Evolutionary conservation across 139 green algal genomes (phyloP).

Genomic region (Chlorella sp.): DNA sequence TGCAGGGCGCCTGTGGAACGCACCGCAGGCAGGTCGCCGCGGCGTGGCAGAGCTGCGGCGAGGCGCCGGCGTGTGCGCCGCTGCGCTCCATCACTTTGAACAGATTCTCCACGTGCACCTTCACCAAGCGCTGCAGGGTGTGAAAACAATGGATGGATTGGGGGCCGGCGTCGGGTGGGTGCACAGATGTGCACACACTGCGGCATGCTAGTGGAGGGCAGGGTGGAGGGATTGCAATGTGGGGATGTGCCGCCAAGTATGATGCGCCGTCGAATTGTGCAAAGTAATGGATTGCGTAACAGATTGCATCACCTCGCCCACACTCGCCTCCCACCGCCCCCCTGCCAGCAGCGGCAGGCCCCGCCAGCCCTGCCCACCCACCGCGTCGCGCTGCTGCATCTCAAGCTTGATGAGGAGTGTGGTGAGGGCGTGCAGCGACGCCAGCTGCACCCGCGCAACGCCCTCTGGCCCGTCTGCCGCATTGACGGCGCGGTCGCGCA

Average conservation of each 20-base stretch:
- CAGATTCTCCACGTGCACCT: slow-evolving; percentile 26
- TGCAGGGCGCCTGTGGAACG: background rate
- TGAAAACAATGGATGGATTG: too few relatives aligned
- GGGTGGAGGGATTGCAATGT: too few relatives aligned
- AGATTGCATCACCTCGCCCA: too few relatives aligned
- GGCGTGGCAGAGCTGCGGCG: slow-evolving; percentile 12
- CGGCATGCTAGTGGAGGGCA: too few relatives aligned
- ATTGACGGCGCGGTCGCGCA: slow-evolving; percentile 5
- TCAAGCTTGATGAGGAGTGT: slow-evolving; percentile 5
- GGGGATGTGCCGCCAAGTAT: too few relatives aligned
- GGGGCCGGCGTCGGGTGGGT: too few relatives aligned
- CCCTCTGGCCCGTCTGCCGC: background rate
- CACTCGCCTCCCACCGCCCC: too few relatives aligned
- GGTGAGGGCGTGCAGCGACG: slow-evolving; percentile 12
- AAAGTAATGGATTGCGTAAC: too few relatives aligned
- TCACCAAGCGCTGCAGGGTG: background rate
- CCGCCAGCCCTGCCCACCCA: too few relatives aligned
- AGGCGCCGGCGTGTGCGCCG: background rate
- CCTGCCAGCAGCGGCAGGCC: too few relatives aligned
- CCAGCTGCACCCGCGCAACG: slow-evolving; percentile 2
- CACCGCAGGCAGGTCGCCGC: slow-evolving; percentile 19
- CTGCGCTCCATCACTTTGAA: slow-evolving; percentile 13
- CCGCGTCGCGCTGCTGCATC: slow-evolving; percentile 23
- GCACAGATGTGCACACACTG: too few relatives aligned
- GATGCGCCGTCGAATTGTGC: too few relatives aligned